These are phyloP conservation scores for Coemansia sp. DNA, from an alignment of 192 early-diverging fungal genomes.

Conservation along the genomic window DNA sequence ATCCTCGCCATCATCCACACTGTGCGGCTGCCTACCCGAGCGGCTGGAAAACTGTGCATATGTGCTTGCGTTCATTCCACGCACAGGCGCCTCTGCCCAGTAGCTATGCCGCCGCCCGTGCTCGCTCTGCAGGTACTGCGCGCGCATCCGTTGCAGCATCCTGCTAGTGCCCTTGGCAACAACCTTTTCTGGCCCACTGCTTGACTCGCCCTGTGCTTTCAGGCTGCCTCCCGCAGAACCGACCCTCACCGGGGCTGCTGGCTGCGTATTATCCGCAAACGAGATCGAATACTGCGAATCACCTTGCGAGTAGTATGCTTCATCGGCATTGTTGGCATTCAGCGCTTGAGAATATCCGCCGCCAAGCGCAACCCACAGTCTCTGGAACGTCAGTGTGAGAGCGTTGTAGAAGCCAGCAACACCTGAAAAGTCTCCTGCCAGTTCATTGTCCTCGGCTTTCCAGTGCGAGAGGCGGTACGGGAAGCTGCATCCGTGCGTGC, in stretches of 20 bases:
- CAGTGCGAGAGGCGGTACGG: conserved; percentile 43
- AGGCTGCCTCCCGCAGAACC: neutral
- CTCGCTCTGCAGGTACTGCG: conserved; percentile 31
- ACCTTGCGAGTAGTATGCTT: conserved; percentile 6
- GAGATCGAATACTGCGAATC: conserved; percentile 21
- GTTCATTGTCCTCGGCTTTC: conserved; percentile 3
- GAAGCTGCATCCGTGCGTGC: conserved; percentile 40
- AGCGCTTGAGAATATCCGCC: neutral
- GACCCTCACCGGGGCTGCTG: conserved; percentile 5
- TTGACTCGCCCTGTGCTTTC: neutral
- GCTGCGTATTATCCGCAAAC: conserved; percentile 8
- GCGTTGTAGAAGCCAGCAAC: neutral
- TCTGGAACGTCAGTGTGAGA: neutral
- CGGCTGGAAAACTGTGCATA: neutral
- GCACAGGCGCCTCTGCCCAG: conserved; percentile 26
- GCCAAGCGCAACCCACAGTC: conserved; percentile 4
- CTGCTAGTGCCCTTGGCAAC: conserved; percentile 27
- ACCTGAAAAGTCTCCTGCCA: neutral
- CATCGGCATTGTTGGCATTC: neutral
- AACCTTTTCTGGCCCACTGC: conserved; percentile 6
- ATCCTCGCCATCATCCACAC: neutral
- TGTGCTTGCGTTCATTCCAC: neutral
- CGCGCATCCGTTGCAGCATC: conserved; percentile 32
- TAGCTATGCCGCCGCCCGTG: conserved; percentile 47
- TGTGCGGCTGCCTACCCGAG: neutral